Evolutionary conservation across 257 asterid genomes (phyloP), one percentile per base, ranked within the genome.

Genomic region (Ilex asprella): DNA sequence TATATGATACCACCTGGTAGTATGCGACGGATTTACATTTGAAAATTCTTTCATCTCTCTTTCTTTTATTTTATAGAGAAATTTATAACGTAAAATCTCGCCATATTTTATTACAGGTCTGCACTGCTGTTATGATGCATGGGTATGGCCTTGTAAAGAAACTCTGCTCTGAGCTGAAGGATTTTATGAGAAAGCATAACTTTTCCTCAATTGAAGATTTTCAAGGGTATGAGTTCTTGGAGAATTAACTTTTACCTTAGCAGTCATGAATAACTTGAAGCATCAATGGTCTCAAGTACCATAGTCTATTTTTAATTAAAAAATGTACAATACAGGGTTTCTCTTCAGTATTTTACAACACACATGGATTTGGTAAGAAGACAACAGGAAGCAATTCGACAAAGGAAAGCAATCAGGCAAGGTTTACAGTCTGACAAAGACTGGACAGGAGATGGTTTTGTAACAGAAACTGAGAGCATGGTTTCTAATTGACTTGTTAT

Each of bases 361-460:
- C 96, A 87, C 62, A 82, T 12, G 55, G 91, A 88, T 71, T 76
- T 86, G 71, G 94, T 88, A 6, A 62, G 46, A 62, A 76, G 87
- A 67, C 95, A 91, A 54, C 79, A 88, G 61, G 92, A 86, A 59
- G 95, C 94, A 15, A 81, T 80, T 13, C 81, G 77, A 5, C 84
- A 78, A 64, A 76, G 95, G 69, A 88, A 77, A 75, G 94, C 94
- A 2, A 71, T 77, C 73, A 82, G 79, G 78, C 75, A 88, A 79
- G 98, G 97, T 2, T 68, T 83, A 77, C 83, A 79, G 64, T 91
- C 98, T 8, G 98, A 91, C 68, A 82, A 79, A 74, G 98, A 91
- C 81, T 91, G 98, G 98, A 91, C 98, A 0, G 98, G 95, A 30
- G 96, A 88, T 65, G 95, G 96, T 49, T 88, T 91, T 70, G 96